Percentiles rank a stretch among this genome's conserved stretches.
phyloP scores from a whole-genome alignment of 2,329 filamentous ascomycete genomes.

The Dactylella cylindrospora region DNA sequence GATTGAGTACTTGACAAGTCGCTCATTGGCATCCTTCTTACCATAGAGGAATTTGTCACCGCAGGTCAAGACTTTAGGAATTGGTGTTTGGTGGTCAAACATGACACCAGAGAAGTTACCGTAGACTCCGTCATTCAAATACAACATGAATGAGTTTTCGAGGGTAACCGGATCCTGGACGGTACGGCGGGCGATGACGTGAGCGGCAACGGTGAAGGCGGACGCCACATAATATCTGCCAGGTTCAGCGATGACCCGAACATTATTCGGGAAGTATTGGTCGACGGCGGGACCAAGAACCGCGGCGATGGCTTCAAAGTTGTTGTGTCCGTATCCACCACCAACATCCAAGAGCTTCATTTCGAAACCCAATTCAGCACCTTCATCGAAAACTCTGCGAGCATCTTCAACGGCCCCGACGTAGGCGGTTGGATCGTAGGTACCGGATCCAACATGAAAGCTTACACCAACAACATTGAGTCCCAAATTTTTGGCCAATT shows the following conservation, averaged over 20 bases:
- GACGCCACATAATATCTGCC: conserved; percentile 93
- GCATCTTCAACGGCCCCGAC: conserved; percentile 88
- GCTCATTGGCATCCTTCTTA: conserved; percentile 57
- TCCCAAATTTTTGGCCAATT: conserved; percentile 75
- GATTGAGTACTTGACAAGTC: conserved; percentile 80
- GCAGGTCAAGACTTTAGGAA: conserved; percentile 75
- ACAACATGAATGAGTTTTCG: conserved; percentile 86
- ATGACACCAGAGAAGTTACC: conserved; percentile 99
- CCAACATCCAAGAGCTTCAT: conserved; percentile 90
- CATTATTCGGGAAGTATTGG: conserved; percentile 77
- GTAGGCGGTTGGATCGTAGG: conserved; percentile 89
- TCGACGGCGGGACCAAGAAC: conserved; percentile 79
- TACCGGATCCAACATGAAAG: conserved; percentile 96
- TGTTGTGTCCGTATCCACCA: conserved; percentile 87
- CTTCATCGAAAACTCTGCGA: conserved; percentile 83
- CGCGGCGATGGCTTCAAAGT: conserved; percentile 84
- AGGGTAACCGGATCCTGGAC: conserved; percentile 67
- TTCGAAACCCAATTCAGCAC: conserved; percentile 70
- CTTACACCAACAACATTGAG: conserved; percentile 94
- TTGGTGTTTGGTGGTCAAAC: conserved; percentile 93
- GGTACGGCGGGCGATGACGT: conserved; percentile 91
- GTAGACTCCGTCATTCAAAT: conserved; percentile 96
- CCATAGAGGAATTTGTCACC: conserved; percentile 63
- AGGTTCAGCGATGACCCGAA: conserved; percentile 91
- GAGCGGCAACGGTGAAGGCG: conserved; percentile 92